Conservation (phyloP, 441 rosid genomes). For the Omphalea diandra region DNA sequence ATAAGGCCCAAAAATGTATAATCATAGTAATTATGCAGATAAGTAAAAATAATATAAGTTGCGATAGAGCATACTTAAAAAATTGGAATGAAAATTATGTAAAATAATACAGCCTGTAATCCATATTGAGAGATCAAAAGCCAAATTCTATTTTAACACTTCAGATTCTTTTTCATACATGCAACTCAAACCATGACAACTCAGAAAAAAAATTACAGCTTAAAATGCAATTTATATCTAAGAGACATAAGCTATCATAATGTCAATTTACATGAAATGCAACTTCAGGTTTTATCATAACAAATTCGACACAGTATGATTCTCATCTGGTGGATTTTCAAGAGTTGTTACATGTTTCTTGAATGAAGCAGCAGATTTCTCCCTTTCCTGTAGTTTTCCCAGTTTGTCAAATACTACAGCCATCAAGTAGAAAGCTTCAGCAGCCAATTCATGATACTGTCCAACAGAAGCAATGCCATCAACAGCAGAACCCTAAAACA, state of each 20-base stretch:
- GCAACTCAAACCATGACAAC: too few relatives aligned
- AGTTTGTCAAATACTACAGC: slow-evolving; percentile 65
- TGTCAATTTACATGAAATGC: background rate
- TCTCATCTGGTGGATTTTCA: slow-evolving; percentile 59
- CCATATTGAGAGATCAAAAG: too few relatives aligned
- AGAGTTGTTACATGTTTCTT: slow-evolving; percentile 66
- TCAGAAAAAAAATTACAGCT: background rate
- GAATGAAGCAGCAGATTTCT: slow-evolving; percentile 82
- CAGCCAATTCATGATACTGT: slow-evolving; percentile 96
- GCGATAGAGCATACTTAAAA: too few relatives aligned
- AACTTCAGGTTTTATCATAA: background rate
- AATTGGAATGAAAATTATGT: too few relatives aligned
- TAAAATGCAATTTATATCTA: background rate
- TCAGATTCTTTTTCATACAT: too few relatives aligned
- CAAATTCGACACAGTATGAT: slow-evolving; percentile 26
- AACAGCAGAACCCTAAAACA: background rate
- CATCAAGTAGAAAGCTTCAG: slow-evolving; percentile 80
- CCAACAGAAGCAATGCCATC: slow-evolving; percentile 13
- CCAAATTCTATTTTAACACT: too few relatives aligned
- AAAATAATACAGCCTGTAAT: too few relatives aligned
- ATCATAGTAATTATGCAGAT: too few relatives aligned
- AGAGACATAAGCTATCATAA: background rate
- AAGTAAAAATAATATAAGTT: too few relatives aligned
- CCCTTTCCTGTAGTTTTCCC: slow-evolving; percentile 57
- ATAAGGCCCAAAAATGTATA: too few relatives aligned